Conservation (phyloP, 2,329 filamentous ascomycete genomes). For the Botryotinia convoluta region DNA sequence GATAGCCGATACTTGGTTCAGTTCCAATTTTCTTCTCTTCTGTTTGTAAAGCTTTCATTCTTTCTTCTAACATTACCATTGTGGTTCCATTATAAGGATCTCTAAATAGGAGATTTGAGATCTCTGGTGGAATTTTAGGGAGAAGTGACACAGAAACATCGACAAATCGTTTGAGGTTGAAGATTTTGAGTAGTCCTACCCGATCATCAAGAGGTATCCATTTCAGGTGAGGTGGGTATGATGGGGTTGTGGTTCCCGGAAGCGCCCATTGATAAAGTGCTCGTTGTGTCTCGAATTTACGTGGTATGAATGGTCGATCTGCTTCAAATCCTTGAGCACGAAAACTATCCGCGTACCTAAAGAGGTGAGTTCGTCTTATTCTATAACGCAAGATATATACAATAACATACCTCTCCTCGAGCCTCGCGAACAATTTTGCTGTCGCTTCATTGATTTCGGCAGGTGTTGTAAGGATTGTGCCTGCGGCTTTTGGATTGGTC, state of each 20-base stretch:
- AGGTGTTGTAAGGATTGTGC: not conserved
- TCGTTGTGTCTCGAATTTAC: conserved; percentile 17
- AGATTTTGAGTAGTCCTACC: conserved; percentile 31
- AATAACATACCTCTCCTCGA: conserved; percentile 3
- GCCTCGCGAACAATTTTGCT: not conserved
- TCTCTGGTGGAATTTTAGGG: conserved; percentile 27
- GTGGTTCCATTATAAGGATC: conserved; percentile 19
- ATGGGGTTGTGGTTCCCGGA: conserved; percentile 8
- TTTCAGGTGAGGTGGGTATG: conserved; percentile 37
- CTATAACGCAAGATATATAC: not conserved
- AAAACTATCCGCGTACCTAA: conserved; percentile 8
- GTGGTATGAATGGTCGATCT: not conserved
- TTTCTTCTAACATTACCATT: conserved; percentile 20
- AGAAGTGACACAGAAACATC: conserved; percentile 31
- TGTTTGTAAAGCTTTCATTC: not conserved
- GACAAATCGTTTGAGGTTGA: conserved; percentile 32
- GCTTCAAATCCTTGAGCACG: conserved; percentile 7
- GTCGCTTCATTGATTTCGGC: conserved; percentile 16
- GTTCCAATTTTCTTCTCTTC: conserved; percentile 16
- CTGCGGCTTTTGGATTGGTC: not conserved
- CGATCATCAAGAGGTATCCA: conserved; percentile 32
- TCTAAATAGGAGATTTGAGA: conserved; percentile 19
- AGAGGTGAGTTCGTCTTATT: not conserved
- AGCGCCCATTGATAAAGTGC: conserved; percentile 20
- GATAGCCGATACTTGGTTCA: conserved; percentile 24